These are phyloP conservation scores for Thelephora terrestris DNA, from an alignment of 1,284 basidiomycete genomes.

Conservation along the genomic window DNA sequence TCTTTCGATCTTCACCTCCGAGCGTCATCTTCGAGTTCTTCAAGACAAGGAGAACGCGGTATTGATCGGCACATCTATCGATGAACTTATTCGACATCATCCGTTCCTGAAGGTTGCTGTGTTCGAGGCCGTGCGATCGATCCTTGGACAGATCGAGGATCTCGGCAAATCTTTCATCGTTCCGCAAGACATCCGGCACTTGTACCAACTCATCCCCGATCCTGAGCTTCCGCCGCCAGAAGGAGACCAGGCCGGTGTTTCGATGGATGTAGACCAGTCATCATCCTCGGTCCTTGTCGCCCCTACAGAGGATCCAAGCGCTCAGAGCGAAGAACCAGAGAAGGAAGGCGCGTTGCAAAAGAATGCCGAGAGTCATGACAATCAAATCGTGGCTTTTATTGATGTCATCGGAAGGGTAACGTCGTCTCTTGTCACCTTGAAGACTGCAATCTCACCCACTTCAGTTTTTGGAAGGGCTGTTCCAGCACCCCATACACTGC, in stretches of 20 bases:
- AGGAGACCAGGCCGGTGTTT: constrained; percentile 21
- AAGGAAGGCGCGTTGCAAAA: constrained; percentile 33
- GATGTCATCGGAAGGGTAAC: constrained; percentile 67
- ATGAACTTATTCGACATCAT: constrained; percentile 96
- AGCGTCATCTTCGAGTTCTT: constrained; percentile 78
- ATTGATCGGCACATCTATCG: constrained; percentile 81
- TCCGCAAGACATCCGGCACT: constrained; percentile 48
- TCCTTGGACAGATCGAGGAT: constrained; percentile 65
- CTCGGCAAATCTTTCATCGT: constrained; percentile 54
- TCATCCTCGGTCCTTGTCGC: constrained; percentile 9
- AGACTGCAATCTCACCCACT: constrained; percentile 3
- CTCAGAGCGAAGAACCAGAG: constrained; percentile 5
- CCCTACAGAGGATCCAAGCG: constrained; percentile 2
- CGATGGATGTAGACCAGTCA: constrained; percentile 38
- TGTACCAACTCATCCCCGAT: constrained; percentile 45
- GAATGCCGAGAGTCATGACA: constrained; percentile 42
- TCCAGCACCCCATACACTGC: constrained; percentile 86
- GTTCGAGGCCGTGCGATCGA: constrained; percentile 63
- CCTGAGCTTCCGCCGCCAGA: constrained; percentile 16
- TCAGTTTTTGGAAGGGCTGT: constrained; percentile 88
- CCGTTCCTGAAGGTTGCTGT: constrained; percentile 77
- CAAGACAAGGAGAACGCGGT: constrained; percentile 91
- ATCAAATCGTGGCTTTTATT: constrained; percentile 64
- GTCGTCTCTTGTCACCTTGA: constrained; percentile 3
- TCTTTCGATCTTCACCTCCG: constrained; percentile 80